Conservation (phyloP, 371 early-diverging fungal species). For the Circinella minor region DNA sequence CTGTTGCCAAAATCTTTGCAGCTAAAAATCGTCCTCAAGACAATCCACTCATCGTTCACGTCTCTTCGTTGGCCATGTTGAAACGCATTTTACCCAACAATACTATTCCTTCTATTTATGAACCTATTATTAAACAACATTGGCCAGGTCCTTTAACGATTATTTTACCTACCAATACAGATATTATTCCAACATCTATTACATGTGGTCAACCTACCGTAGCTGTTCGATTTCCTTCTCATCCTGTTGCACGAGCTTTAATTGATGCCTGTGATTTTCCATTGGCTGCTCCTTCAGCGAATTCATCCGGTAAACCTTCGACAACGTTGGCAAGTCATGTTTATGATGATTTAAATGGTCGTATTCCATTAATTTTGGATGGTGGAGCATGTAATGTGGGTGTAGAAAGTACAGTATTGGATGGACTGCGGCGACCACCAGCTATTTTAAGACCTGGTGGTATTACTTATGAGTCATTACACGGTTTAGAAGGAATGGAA, state of each 20-base stretch:
- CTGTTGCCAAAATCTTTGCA: conserved; percentile 85
- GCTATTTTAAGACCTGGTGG: conserved; percentile 98
- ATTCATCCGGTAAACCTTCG: conserved; percentile 95
- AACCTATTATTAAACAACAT: conserved; percentile 64
- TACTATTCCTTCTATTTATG: conserved; percentile 70
- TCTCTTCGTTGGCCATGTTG: conserved; percentile 93
- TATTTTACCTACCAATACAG: conserved; percentile 76
- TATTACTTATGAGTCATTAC: conserved; percentile 84
- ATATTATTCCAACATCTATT: conserved; percentile 73
- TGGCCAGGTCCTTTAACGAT: conserved; percentile 99
- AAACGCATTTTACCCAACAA: conserved; percentile 62
- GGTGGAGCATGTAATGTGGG: conserved; percentile 94
- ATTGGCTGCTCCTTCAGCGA: conserved; percentile 99
- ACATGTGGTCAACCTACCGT: conserved; percentile 91
- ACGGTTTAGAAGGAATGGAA: conserved; percentile 55
- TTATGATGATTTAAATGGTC: conserved; percentile 82
- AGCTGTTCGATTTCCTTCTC: conserved; percentile 95
- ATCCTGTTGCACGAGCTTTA: conserved; percentile 89
- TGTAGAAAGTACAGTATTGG: conserved; percentile 97
- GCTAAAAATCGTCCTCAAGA: conserved; percentile 97
- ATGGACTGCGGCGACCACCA: conserved; percentile 75
- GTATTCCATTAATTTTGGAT: conserved; percentile 91
- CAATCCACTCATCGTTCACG: conserved; percentile 99
- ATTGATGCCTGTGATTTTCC: conserved; percentile 92
- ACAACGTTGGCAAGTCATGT: conserved; percentile 97